phyloP scores from a whole-genome alignment of 441 rosid genomes.

The Populus trichocarpa region DNA sequence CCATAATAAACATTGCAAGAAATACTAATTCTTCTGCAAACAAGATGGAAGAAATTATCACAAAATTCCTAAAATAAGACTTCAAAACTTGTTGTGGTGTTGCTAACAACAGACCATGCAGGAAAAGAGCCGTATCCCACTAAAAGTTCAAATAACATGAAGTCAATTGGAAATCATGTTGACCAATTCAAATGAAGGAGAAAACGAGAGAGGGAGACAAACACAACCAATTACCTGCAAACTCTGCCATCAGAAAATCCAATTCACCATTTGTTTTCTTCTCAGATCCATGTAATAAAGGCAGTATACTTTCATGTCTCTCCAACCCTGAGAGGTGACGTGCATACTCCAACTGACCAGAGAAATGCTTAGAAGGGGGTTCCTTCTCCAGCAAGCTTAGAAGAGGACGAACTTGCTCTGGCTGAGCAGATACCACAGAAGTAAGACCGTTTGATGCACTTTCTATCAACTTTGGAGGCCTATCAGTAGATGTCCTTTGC shows the following conservation, averaged over 20 bases:
- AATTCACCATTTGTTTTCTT: slow-evolving; percentile 87
- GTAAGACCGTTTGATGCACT: slow-evolving; percentile 59
- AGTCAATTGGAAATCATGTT: background rate
- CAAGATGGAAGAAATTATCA: background rate
- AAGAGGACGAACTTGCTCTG: slow-evolving; percentile 94
- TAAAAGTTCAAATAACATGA: background rate
- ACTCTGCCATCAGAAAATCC: slow-evolving; percentile 86
- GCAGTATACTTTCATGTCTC: slow-evolving; percentile 83
- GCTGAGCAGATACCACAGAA: slow-evolving; percentile 37
- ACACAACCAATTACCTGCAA: slow-evolving; percentile 58
- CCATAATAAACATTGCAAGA: background rate
- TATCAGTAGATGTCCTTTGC: slow-evolving; percentile 64
- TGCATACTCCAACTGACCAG: slow-evolving; percentile 89
- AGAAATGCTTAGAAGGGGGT: slow-evolving; percentile 81
- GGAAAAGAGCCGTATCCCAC: background rate
- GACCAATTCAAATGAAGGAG: background rate
- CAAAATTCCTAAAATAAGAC: background rate
- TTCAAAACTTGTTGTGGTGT: background rate
- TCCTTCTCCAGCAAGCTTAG: slow-evolving; percentile 98
- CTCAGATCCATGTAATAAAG: slow-evolving; percentile 79
- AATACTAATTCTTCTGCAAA: background rate
- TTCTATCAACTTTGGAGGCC: slow-evolving; percentile 67
- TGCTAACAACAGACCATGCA: background rate
- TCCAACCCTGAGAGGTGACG: slow-evolving; percentile 77
- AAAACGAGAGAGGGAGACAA: background rate